These are phyloP conservation scores for Pichia sp. DNA, from an alignment of 1,139 yeast species.

Conservation along the genomic window DNA sequence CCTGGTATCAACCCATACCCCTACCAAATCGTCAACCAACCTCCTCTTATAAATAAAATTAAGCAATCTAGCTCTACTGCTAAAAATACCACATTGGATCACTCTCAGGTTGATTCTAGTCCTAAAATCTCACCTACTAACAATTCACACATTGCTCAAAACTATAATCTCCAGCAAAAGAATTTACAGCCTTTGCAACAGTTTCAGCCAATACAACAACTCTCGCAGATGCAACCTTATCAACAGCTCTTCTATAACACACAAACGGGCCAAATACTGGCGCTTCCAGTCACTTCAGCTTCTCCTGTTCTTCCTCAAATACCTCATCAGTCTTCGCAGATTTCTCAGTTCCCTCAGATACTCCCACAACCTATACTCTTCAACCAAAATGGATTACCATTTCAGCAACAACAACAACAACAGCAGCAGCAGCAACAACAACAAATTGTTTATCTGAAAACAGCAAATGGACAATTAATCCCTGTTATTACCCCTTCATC, in stretches of 20 bases:
- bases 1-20: not conserved
- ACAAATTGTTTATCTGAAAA: slow-evolving; percentile 5
- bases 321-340: not conserved
- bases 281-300: not conserved
- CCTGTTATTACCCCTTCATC: slow-evolving; percentile 4
- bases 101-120: not conserved
- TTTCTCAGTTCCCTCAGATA: too few relatives aligned
- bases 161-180: too few relatives aligned
- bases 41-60: not conserved
- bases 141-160: too few relatives aligned
- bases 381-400: too few relatives aligned
- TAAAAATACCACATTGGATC: too few relatives aligned
- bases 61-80: too few relatives aligned
- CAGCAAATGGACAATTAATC: slow-evolving; percentile 7
- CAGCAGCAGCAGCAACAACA: slow-evolving; percentile 1
- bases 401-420: not conserved
- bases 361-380: too few relatives aligned
- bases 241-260: slow-evolving; percentile 12
- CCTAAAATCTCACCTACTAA: not conserved
- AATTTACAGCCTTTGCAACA: too few relatives aligned
- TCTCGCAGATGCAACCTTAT: slow-evolving; percentile 1
- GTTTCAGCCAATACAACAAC: slow-evolving; percentile 1
- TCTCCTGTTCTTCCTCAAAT: not conserved
- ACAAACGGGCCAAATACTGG: slow-evolving; percentile 5
- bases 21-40: not conserved